Base-by-base conservation (phyloP, 208 protist species). In the Leishmania major region DNA sequence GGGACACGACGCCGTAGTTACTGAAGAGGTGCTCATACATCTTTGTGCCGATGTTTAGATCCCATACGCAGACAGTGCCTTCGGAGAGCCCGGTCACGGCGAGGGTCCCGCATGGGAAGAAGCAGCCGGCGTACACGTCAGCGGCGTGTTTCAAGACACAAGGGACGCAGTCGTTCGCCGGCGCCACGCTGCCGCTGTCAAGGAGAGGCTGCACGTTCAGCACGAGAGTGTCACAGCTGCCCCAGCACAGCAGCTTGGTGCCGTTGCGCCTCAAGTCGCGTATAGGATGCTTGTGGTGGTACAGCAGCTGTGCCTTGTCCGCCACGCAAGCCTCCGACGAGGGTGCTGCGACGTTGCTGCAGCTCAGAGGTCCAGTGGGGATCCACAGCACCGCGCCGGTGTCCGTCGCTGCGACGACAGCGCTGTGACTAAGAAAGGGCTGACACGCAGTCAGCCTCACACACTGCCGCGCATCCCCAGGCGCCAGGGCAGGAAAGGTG, bases 41-140 rank as follows among this genome's bases (percentile, higher is more conserved):
- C 78, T 94, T 92, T 22, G 79, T 81, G 17, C 93, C 85, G 22
- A 72, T 94, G 45, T 84, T 55, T 11, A 90, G 82, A 64, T 97
- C 92, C 94, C 94, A 97, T 31, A 96, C 72, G 0, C 88, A 89
- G 25, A 97, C 89, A 3, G 89, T 95, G 70, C 94, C 94, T 28
- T 97, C 91, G 1, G 94, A 95, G 10, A 93, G 86, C 13, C 94
- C 94, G 11, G 94, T 94, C 71, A 90, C 87, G 22, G 93, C 87
- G 55, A 95, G 87, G 28, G 87, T 92, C 35, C 93, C 92, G 76
- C 89, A 95, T 2, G 94, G 90, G 78, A 95, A 94, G 45, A 96
- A 89, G 77, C 90, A 94, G 77, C 90, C 87, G 4, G 90, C 90
- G 66, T 89, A 90, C n/a, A 95, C 89, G 43, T 96, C 93, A 7